These are phyloP conservation scores for Brassica rapa DNA, from an alignment of 345 rosid genomes.

Conservation along the genomic window DNA sequence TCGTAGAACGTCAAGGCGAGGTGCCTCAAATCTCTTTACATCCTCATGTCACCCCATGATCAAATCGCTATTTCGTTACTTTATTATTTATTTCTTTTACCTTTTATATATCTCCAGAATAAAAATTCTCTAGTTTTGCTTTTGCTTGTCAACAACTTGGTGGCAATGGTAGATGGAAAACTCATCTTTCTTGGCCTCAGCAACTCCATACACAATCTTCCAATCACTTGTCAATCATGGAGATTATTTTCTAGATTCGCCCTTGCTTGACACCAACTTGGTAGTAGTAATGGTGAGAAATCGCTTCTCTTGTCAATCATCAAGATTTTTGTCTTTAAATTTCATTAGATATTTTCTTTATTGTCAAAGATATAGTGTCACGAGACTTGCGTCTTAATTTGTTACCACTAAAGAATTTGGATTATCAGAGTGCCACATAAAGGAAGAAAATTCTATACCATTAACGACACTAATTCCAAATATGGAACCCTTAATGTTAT, in stretches of 20 bases:
- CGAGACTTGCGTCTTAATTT: conserved; percentile 24
- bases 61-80: background rate
- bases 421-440: background rate
- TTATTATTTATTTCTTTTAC: too few relatives aligned
- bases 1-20: background rate
- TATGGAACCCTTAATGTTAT: background rate
- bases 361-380: conserved; percentile 1
- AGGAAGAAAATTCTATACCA: conserved; percentile 5
- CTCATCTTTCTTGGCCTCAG: background rate
- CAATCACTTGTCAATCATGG: background rate
- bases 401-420: conserved; percentile 2
- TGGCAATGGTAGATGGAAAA: background rate
- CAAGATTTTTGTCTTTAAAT: background rate
- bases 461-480: background rate
- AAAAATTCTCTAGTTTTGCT: background rate
- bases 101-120: background rate
- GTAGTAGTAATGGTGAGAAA: background rate
- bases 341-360: conserved; percentile 3
- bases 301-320: background rate
- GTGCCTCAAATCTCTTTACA: background rate
- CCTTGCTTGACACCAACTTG: too few relatives aligned
- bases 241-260: too few relatives aligned
- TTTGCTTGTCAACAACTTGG: background rate
- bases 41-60: background rate
- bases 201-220: background rate